These are phyloP conservation scores for Arthrobotrys musiformis DNA, from an alignment of 2,329 filamentous ascomycete genomes.

Conservation along the genomic window DNA sequence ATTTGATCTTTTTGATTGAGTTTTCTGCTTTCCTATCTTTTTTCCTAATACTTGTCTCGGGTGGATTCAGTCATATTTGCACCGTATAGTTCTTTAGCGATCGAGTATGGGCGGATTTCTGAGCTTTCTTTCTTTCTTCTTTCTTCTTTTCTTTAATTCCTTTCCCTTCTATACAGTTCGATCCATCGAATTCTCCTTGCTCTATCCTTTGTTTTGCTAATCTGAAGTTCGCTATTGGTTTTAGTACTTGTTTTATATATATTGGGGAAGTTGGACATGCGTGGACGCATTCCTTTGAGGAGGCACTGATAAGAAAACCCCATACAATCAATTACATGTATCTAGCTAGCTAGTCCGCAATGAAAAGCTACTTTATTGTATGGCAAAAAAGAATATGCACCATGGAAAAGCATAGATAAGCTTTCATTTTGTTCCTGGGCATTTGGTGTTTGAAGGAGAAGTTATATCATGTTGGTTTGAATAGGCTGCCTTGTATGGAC, in stretches of 20 bases:
- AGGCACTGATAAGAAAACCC: constrained; percentile 23
- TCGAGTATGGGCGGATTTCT: constrained; percentile 22
- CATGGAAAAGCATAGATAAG: not conserved
- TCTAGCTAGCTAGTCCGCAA: not conserved
- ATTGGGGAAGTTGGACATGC: not conserved
- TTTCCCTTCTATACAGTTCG: too few species aligned
- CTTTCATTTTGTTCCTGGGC: too few species aligned
- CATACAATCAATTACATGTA: constrained; percentile 40
- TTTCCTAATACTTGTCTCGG: not conserved
- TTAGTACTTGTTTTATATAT: not conserved
- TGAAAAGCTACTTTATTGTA: constrained; percentile 8
- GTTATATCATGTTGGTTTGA: constrained; percentile 7
- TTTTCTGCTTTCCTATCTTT: not conserved
- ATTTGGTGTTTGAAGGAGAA: not conserved
- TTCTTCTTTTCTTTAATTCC: not conserved
- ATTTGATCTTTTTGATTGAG: not conserved
- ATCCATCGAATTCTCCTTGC: too few species aligned
- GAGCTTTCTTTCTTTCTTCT: not conserved
- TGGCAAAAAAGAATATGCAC: not conserved
- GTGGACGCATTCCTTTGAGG: constrained; percentile 26
- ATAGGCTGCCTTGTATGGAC: not conserved
- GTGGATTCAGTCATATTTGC: constrained; percentile 15
- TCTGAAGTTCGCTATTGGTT: not conserved
- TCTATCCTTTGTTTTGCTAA: too few species aligned
- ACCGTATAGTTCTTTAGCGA: constrained; percentile 1